Percentiles rank a stretch among this genome's conserved stretches.
These are phyloP conservation scores for Fusarium caatingaense DNA, from an alignment of 2,329 filamentous ascomycete species.

Conservation along the genomic window DNA sequence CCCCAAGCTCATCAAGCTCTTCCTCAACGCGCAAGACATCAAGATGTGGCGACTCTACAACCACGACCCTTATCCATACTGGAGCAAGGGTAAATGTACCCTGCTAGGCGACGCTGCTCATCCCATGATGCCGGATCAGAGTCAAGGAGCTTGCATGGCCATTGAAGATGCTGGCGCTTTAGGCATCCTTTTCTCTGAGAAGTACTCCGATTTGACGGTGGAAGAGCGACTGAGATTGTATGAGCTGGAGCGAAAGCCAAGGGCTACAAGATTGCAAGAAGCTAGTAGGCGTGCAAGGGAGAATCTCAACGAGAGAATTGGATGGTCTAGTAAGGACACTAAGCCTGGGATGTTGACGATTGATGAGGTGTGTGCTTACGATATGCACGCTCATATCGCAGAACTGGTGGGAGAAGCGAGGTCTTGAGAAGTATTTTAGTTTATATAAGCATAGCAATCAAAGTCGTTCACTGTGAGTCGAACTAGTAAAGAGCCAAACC, in stretches of 20 bases:
- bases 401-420: slow-evolving; percentile 6
- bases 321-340: slow-evolving; percentile 52
- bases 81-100: slow-evolving; percentile 22
- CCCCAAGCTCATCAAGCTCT: slow-evolving; percentile 63
- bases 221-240: slow-evolving; percentile 12
- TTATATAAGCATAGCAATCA: neutral
- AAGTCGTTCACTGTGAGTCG: neutral
- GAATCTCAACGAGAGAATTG: slow-evolving; percentile 21
- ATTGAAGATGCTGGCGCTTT: slow-evolving; percentile 15
- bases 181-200: neutral
- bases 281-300: slow-evolving; percentile 22
- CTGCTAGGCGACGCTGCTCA: slow-evolving; percentile 31
- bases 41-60: slow-evolving; percentile 70
- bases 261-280: slow-evolving; percentile 13
- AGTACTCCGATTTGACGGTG: slow-evolving; percentile 7
- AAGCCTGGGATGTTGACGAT: slow-evolving; percentile 69
- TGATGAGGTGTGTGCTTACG: slow-evolving; percentile 70
- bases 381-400: slow-evolving; percentile 45
- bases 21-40: slow-evolving; percentile 68
- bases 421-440: too few relatives aligned
- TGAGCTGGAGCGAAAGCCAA: slow-evolving; percentile 14
- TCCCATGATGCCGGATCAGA: slow-evolving; percentile 28
- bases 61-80: slow-evolving; percentile 27
- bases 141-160: slow-evolving; percentile 14
- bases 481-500: slow-evolving; percentile 11